Percentiles rank a stretch among this genome's conserved stretches.
phyloP scores from a whole-genome alignment of 2,329 filamentous ascomycete genomes.

The Sclerotinia trifoliorum region DNA sequence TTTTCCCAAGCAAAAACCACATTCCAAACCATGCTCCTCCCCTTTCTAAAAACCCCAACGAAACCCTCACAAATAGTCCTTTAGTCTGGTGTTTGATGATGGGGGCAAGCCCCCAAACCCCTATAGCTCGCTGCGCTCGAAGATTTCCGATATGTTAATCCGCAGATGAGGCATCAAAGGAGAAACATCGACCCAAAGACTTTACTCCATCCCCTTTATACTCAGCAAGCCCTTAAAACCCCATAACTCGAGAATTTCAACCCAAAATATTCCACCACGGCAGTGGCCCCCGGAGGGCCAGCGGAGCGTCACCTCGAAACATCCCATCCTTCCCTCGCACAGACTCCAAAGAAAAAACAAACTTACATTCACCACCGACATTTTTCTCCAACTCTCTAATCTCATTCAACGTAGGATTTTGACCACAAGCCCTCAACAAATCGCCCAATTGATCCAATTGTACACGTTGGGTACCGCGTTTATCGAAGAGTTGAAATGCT shows the following conservation, averaged over 20 bases:
- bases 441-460: conserved; percentile 84
- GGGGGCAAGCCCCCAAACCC: too few relatives aligned
- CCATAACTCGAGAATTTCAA: too few relatives aligned
- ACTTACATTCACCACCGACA: conserved; percentile 87
- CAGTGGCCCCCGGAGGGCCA: not conserved
- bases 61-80: too few relatives aligned
- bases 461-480: conserved; percentile 94
- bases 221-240: too few relatives aligned
- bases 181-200: too few relatives aligned
- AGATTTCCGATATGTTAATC: too few relatives aligned
- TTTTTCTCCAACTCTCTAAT: conserved; percentile 90
- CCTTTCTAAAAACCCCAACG: too few relatives aligned
- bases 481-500: conserved; percentile 99
- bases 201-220: too few relatives aligned
- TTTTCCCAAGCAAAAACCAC: not conserved
- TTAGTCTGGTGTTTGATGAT: not conserved
- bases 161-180: too few relatives aligned
- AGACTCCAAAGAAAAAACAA: not conserved
- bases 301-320: not conserved
- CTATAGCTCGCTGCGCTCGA: not conserved
- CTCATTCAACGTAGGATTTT: conserved; percentile 94
- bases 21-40: not conserved
- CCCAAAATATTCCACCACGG: too few relatives aligned
- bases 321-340: too few relatives aligned
- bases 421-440: conserved; percentile 90